These are phyloP conservation scores for Coriolopsis trogii DNA, from an alignment of 1,284 basidiomycete species.

Conservation along the genomic window DNA sequence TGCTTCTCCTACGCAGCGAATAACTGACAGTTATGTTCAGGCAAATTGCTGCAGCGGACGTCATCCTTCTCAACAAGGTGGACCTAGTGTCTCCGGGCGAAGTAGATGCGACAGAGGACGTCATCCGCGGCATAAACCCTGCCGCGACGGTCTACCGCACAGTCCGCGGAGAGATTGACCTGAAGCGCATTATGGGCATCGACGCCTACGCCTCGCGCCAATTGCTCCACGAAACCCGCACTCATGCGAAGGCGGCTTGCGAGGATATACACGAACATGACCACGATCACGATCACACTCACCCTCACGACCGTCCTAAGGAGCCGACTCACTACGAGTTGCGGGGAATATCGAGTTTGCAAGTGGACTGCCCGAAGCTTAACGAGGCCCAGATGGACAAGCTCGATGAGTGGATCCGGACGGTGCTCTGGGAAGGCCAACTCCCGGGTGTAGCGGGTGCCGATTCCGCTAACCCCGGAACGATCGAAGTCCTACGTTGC, in stretches of 20 bases:
- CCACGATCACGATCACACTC: constrained; percentile 37
- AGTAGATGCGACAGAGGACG: constrained; percentile 50
- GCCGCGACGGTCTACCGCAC: constrained; percentile 76
- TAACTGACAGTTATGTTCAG: constrained; percentile 42
- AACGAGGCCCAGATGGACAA: constrained; percentile 44
- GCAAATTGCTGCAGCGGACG: constrained; percentile 89
- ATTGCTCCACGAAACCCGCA: constrained; percentile 22
- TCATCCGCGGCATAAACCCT: constrained; percentile 78
- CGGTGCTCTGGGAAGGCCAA: constrained; percentile 75
- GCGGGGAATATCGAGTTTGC: constrained; percentile 73
- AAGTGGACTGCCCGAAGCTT: constrained; percentile 66
- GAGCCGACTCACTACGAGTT: constrained; percentile 60
- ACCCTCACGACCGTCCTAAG: constrained; percentile 34
- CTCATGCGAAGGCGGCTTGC: neutral
- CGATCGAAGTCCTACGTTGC: constrained; percentile 73
- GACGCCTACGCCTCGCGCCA: constrained; percentile 64
- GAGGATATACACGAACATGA: constrained; percentile 39
- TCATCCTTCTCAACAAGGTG: constrained; percentile 87
- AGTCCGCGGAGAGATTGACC: constrained; percentile 66
- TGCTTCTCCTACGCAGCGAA: neutral
- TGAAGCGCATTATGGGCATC: constrained; percentile 77
- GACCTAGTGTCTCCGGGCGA: constrained; percentile 63
- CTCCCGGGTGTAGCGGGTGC: constrained; percentile 35
- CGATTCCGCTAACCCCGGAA: constrained; percentile 21
- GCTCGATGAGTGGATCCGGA: constrained; percentile 80